These are phyloP conservation scores for Allantophomopsis cytisporea DNA, from an alignment of 2,329 filamentous ascomycete species.

Conservation along the genomic window DNA sequence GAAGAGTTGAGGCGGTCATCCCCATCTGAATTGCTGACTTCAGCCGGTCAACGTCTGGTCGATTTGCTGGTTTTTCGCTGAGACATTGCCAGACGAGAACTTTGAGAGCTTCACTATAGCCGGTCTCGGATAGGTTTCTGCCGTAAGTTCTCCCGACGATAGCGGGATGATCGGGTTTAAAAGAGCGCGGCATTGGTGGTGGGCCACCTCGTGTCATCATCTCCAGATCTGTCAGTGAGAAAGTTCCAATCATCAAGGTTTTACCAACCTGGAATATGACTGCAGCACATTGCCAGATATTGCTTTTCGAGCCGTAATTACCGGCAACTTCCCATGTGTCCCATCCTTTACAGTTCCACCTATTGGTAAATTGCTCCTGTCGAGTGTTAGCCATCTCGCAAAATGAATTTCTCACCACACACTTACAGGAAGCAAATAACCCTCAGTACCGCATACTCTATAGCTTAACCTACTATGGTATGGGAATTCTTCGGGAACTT, in stretches of 20 bases:
- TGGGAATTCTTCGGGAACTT: neutral
- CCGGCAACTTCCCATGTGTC: constrained; percentile 27
- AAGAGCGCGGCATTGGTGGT: neutral
- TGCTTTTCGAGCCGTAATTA: constrained; percentile 4
- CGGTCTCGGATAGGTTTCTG: neutral
- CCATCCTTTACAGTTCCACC: constrained; percentile 6
- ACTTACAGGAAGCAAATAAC: neutral
- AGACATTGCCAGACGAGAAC: neutral
- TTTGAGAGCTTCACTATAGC: neutral
- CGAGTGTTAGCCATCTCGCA: neutral
- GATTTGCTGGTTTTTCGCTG: neutral
- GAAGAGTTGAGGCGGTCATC: too few species aligned
- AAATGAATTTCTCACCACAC: neutral
- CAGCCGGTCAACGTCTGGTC: neutral
- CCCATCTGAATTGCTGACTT: too few species aligned
- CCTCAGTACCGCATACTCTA: neutral
- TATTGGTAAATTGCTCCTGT: neutral
- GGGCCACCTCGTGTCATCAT: neutral
- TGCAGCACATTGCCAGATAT: neutral
- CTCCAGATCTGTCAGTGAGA: neutral
- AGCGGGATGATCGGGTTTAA: neutral
- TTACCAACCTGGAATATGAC: neutral
- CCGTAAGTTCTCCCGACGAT: neutral
- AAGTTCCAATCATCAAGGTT: neutral
- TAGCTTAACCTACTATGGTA: neutral